Percentiles rank a stretch among this genome's conserved stretches.
phyloP scores from a whole-genome alignment of 2,329 filamentous ascomycete species.

The Microdochium nivale region DNA sequence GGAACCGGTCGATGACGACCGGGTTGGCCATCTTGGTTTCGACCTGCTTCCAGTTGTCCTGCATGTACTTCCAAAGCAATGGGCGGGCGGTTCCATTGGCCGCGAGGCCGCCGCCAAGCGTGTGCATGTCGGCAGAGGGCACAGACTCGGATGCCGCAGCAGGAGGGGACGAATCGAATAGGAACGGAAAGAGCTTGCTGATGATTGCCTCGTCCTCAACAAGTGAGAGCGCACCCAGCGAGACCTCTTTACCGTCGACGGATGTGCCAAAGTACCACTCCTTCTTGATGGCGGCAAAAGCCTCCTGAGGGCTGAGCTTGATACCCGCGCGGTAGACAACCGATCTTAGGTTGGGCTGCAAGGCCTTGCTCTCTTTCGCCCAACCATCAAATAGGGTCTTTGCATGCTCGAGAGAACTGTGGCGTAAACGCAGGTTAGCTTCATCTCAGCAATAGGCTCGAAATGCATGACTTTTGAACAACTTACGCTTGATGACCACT shows the following conservation, averaged over 20 bases:
- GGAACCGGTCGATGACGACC: constrained; percentile 81
- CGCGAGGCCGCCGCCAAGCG: constrained; percentile 64
- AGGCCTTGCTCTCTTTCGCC: constrained; percentile 55
- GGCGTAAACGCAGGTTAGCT: constrained; percentile 13
- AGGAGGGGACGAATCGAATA: constrained; percentile 58
- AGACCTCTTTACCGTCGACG: constrained; percentile 86
- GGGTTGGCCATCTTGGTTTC: constrained; percentile 70
- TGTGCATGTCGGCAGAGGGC: constrained; percentile 79
- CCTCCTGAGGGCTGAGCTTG: constrained; percentile 56
- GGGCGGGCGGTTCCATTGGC: constrained; percentile 65
- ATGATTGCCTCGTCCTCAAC: constrained; percentile 59
- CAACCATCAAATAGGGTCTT: constrained; percentile 74
- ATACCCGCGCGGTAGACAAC: constrained; percentile 76
- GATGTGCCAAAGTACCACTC: constrained; percentile 78
- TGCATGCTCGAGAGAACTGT: constrained; percentile 62
- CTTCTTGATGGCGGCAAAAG: constrained; percentile 69
- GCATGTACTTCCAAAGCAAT: constrained; percentile 78
- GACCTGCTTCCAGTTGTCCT: constrained; percentile 71
- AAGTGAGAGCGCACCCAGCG: constrained; percentile 66
- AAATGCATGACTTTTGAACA: too few relatives aligned
- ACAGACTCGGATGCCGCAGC: constrained; percentile 51
- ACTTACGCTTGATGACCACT: constrained; percentile 67
- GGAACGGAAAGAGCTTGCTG: constrained; percentile 62
- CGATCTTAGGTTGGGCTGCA: constrained; percentile 74
- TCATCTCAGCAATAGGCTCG: constrained; percentile 1